Evolutionary conservation across 495 filamentous ascomycete species (phyloP), one percentile per base, ranked within the genome.

Genomic region (Platismatia glauca): DNA sequence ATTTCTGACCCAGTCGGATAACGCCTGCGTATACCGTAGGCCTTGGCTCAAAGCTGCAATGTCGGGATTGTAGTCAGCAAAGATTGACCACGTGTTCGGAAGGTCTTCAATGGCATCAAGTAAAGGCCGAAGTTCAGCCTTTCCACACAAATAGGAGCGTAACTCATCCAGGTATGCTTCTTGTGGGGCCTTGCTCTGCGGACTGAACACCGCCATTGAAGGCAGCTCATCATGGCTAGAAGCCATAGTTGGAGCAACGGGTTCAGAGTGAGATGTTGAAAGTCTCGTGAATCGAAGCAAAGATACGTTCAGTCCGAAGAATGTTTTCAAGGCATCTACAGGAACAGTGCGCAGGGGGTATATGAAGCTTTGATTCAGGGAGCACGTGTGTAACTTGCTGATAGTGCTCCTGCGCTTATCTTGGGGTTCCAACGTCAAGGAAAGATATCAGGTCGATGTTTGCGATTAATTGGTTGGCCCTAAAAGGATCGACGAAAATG

Each of bases 31-130:
- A 16, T 63, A 67, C n/a, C 34, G 48, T 18, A 34, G 46, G 7
- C 67, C 67, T 48, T 67, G 65, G 18, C n/a, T 34, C 60, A 67
- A 29, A 27, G 22, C 59, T 18, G 64, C 66, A 46, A 68, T 59
- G 22, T 43, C 57, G 0, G 27, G 15, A 37, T 64, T 60, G 9
- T 58, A 1, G 15, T 59, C 13, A 0, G 64, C 59, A 38, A 68
- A 39, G n/a, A 63, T 15, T 16, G 53, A n/a, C 66, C 66, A 68
- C 12, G 48, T 31, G 3, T 58, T 41, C n/a, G 62, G 57, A 15
- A 64, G 44, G 31, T 50, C 13, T 37, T 38, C 41, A n/a, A 60
- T 64, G 56, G 37, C 56, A 4, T 64, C 55, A 37, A 59, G 38
- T n/a, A 64, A 53, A 53, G 61, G 61, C 29, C 38, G 46, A 53